Base-by-base conservation (phyloP, 257 asterid species). In the Cruciata laevipes region DNA sequence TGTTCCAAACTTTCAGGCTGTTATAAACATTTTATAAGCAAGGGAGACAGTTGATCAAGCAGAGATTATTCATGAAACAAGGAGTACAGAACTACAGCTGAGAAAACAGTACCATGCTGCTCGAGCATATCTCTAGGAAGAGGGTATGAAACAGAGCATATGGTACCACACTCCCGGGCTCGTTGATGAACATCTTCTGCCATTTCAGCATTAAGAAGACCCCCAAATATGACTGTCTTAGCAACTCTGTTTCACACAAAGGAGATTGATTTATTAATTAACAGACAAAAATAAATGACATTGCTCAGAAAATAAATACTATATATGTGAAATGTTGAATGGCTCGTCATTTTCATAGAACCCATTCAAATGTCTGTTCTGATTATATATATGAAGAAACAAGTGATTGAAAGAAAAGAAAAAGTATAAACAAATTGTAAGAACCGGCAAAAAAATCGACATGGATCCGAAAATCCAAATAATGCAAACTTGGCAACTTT, bases 211-310 rank as follows among this genome's bases (percentile, higher is more conserved):
- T 72, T 71, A 69, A 83, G 81, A 75, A 88, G 95, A 73, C 95
- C 92, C 38, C 99, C 99, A 65, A 94, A 74, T 79, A 94, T 71
- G 70, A 88, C 95, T 1, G 96, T 94, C 87, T 77, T 90, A 63
- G 97, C 95, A 71, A 88, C 91, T 93, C 99, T 94, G 84, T 81
- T 83, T 64, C 72, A 49, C 71, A 81, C 63, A 55, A 75, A 63
- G 23, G 61, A 38, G 24, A 57, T 35, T 37, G 21, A 71, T 33
- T 10, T 2, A 61, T 74, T 31, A 76, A 20, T 20, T 21, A 23
- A 56, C 30, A 14, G 53, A 16, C 23, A 17, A 32, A 73, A 60
- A 47, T 17, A 60, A 33, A 35, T 12, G 37, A 38, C 13, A 38
- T 52, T 31, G 38, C n/a, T n/a, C n/a, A n/a, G n/a, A n/a, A n/a